Base-by-base conservation (phyloP, 768 basidiomycete species). In the Baorangia bicolor region DNA sequence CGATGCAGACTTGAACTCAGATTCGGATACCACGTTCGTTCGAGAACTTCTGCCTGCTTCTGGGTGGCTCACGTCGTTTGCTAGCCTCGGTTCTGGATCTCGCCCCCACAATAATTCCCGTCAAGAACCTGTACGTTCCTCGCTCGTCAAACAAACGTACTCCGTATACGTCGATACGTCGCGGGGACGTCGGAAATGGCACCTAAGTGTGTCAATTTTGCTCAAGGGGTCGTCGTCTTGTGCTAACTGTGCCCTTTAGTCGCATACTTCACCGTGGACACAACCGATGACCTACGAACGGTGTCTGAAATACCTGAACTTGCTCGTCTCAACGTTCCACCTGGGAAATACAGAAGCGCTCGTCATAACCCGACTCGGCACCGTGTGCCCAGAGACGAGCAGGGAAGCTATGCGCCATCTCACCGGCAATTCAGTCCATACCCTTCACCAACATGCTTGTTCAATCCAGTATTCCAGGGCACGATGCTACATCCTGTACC, bases 61-160 rank as follows among this genome's bases (percentile, higher is more conserved):
- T 9, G 31, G 33, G 10, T 47, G 38, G n/a, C 53, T 64, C 16
- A 62, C 44, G 11, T 47, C 53, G 33, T 38, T 64, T 21, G 44
- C 49, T 47, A 72, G 70, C 38, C 64, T 71, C 23, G 69, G 62
- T 33, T 72, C 70, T 46, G 69, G 69, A 46, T 66, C 61, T 58
- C 69, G 53, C 53, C 59, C 59, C 45, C 63, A 61, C 58, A 60
- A 69, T 49, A 67, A 56, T 49, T 25, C 44, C 51, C 63, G 53
- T 39, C 60, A 68, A 55, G 74, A 71, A 21, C 64, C 64, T 28
- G 63, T 63, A 21, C 75, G 78, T 43, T 73, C 79, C 51, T 80
- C 85, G 46, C 78, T 91, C 28, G 79, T 88, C 54, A 91, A 91
- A 64, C 89, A 92, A 68, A 91, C 89, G 0, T 92, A 89, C 66